Conservation (phyloP, 2,329 filamentous ascomycete species). For the Lachnellula occidentalis region DNA sequence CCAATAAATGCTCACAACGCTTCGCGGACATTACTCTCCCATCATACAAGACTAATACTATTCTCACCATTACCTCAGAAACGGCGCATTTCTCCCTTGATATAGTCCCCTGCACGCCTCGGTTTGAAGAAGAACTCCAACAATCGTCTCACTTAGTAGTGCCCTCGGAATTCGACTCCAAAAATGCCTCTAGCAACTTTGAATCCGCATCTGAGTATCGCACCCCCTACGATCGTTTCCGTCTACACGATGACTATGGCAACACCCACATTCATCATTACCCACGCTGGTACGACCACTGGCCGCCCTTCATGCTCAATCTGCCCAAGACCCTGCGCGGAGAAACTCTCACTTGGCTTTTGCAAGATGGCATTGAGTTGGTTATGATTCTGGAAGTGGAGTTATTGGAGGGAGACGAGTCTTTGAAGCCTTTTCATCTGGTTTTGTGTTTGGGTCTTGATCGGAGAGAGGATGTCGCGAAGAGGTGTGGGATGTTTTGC, state of each 20-base stretch:
- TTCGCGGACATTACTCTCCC: neutral
- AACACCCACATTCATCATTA: neutral
- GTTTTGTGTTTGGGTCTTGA: neutral
- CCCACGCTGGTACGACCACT: neutral
- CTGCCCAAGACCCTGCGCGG: neutral
- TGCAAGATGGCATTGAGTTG: slow-evolving; percentile 1
- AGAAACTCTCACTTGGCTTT: slow-evolving; percentile 1
- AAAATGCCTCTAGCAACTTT: neutral
- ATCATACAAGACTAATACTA: neutral
- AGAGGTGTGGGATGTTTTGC: neutral
- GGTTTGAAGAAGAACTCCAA: neutral
- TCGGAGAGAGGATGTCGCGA: neutral
- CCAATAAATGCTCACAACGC: neutral
- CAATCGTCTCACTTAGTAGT: neutral
- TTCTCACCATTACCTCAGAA: neutral
- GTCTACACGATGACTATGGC: neutral
- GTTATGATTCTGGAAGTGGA: neutral
- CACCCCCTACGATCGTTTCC: neutral
- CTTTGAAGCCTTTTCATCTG: neutral
- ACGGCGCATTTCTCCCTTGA: neutral
- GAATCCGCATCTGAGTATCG: neutral
- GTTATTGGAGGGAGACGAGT: neutral
- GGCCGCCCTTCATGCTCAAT: neutral
- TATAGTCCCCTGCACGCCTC: neutral
- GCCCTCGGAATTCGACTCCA: neutral